Conservation (phyloP, 345 rosid genomes). For the Citrus maxima region DNA sequence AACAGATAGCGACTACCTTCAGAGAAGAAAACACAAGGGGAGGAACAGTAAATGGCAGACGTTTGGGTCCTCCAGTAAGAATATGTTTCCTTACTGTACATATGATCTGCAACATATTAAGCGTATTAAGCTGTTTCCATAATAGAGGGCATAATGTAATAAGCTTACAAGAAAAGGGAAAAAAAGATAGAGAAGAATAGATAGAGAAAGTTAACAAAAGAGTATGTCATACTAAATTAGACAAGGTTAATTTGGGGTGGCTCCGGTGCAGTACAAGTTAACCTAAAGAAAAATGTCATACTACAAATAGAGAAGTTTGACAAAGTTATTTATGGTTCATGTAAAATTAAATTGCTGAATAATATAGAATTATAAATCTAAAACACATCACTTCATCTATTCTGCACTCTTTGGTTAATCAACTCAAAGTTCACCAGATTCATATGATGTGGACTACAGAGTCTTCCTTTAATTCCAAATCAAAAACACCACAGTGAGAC, state of each 20-base stretch:
- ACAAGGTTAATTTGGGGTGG: not conserved
- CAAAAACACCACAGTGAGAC: not conserved
- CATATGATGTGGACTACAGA: not conserved
- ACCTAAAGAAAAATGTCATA: not conserved
- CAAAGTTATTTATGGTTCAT: not conserved
- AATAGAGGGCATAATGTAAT: not conserved
- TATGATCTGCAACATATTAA: constrained; percentile 61
- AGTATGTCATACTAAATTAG: not conserved
- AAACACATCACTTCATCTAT: not conserved
- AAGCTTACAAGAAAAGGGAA: not conserved
- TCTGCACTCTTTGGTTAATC: not conserved
- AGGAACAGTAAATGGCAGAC: constrained; percentile 87
- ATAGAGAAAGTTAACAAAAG: not conserved
- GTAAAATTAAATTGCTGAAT: not conserved
- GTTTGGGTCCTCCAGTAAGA: constrained; percentile 88
- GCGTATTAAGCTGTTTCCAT: not conserved
- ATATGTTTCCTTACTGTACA: constrained; percentile 74
- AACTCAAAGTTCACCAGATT: not conserved
- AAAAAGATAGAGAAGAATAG: not conserved
- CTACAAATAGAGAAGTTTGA: not conserved
- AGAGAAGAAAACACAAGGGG: constrained; percentile 85
- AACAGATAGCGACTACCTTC: constrained; percentile 54
- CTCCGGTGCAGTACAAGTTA: not conserved
- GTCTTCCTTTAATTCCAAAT: not conserved
- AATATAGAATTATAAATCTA: not conserved